These are phyloP conservation scores for Plasmodium malariae DNA, from an alignment of 169 alveolate genomes.

Conservation along the genomic window DNA sequence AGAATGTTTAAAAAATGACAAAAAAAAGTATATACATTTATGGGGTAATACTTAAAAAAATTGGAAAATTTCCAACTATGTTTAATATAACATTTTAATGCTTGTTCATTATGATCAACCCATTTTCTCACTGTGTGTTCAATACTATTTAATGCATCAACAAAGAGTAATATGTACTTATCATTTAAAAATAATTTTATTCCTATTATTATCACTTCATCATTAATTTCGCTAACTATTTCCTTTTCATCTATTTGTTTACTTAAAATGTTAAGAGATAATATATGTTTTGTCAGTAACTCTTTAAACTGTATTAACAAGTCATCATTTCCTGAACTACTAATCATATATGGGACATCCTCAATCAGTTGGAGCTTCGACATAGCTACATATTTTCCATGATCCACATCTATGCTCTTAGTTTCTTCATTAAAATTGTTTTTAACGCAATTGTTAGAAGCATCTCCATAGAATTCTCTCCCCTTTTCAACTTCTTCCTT, in stretches of 20 bases:
- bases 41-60: slow-evolving; percentile 19
- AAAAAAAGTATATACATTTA: slow-evolving; percentile 31
- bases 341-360: too few relatives aligned
- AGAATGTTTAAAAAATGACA: slow-evolving; percentile 15
- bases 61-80: background rate
- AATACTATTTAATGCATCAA: slow-evolving; percentile 51
- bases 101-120: slow-evolving; percentile 10
- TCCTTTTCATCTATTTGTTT: slow-evolving; percentile 12
- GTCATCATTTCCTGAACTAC: background rate
- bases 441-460: too few relatives aligned
- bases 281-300: slow-evolving; percentile 14
- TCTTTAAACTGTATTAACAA: background rate
- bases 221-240: background rate
- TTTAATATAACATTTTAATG: slow-evolving; percentile 9
- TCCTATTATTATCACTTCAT: slow-evolving; percentile 55
- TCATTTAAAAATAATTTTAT: slow-evolving; percentile 15
- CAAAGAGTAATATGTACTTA: slow-evolving; percentile 12
- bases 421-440: too few relatives aligned
- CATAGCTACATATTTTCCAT: too few relatives aligned
- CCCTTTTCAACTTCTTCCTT: background rate
- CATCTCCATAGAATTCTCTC: background rate
- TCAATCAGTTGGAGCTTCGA: too few relatives aligned
- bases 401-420: too few relatives aligned
- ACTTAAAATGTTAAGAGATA: slow-evolving; percentile 20
- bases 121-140: slow-evolving; percentile 36